Percentiles rank a stretch among this genome's conserved stretches.
These are phyloP conservation scores for Barnettozyma populi DNA, from an alignment of 805 yeast genomes.

Conservation along the genomic window DNA sequence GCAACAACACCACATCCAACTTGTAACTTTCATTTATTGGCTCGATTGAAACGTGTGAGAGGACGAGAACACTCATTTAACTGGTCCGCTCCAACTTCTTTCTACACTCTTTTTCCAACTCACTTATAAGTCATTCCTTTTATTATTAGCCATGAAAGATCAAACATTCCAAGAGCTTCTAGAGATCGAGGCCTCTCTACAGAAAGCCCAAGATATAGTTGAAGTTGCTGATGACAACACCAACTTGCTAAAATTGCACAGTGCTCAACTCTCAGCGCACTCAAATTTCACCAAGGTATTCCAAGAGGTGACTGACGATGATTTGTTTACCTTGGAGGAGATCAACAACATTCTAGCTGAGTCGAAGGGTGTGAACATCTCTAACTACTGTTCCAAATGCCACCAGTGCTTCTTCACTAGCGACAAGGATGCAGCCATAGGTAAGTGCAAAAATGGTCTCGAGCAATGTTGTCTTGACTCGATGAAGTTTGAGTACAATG, in stretches of 20 bases:
- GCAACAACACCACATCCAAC: neutral
- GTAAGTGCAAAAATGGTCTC: slow-evolving; percentile 8
- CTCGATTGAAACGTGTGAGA: neutral
- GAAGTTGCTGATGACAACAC: neutral
- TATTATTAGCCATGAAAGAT: slow-evolving; percentile 14
- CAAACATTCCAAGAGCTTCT: slow-evolving; percentile 17
- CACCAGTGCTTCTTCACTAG: slow-evolving; percentile 22
- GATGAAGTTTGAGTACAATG: slow-evolving; percentile 9
- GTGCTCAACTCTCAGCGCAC: slow-evolving; percentile 10
- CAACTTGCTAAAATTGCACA: slow-evolving; percentile 7
- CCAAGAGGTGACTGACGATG: slow-evolving; percentile 8
- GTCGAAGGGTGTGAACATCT: slow-evolving; percentile 18
- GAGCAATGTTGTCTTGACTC: slow-evolving; percentile 22
- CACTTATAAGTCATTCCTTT: neutral
- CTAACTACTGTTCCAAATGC: slow-evolving; percentile 23
- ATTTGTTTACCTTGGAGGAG: slow-evolving; percentile 26
- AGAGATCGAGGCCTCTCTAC: slow-evolving; percentile 13
- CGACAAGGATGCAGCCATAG: slow-evolving; percentile 19
- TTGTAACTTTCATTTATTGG: neutral
- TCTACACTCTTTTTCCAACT: neutral
- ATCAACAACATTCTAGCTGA: slow-evolving; percentile 22
- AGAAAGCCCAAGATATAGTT: slow-evolving; percentile 2
- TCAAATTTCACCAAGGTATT: neutral
- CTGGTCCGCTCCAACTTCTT: neutral
- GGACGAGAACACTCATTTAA: neutral